A percentile compares a stretch with the other conserved stretches of the same genome.
Evolutionary conservation across 2,329 filamentous ascomycete genomes (phyloP).

Genomic region (Parastagonospora avenae): DNA sequence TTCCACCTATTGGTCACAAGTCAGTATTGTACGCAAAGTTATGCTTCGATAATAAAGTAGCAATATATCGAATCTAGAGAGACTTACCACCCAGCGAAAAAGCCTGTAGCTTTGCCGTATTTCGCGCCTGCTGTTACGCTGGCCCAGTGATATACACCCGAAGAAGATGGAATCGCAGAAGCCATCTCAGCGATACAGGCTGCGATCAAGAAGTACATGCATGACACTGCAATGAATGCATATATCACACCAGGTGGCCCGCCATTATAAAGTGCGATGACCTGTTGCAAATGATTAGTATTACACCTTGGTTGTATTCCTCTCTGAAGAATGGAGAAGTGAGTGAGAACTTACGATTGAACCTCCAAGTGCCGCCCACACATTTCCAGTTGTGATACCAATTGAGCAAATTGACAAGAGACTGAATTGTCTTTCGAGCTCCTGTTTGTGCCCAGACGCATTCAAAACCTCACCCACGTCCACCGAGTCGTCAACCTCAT

Average conservation of each 20-base stretch:
- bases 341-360: conserved; percentile 46
- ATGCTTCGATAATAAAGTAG: no score
- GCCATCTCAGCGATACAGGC: conserved; percentile 59
- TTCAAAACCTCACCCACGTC: conserved; percentile 50
- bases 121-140: conserved; percentile 54
- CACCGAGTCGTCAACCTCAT: conserved; percentile 22
- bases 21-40: not conserved
- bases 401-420: conserved; percentile 54
- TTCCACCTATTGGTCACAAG: conserved; percentile 51
- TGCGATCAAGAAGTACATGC: conserved; percentile 59
- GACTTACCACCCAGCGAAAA: conserved; percentile 55
- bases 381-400: conserved; percentile 51
- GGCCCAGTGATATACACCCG: conserved; percentile 60
- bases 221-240: conserved; percentile 54
- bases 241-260: conserved; percentile 55
- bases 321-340: not conserved
- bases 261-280: conserved; percentile 52
- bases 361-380: conserved; percentile 55
- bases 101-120: conserved; percentile 55
- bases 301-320: not conserved
- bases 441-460: conserved; percentile 58
- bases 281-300: conserved; percentile 23
- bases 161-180: conserved; percentile 50
- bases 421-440: conserved; percentile 57
- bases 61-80: not conserved